These are phyloP conservation scores for Sarocladiaceae sp. DNA, from an alignment of 2,329 filamentous ascomycete species.

Conservation along the genomic window DNA sequence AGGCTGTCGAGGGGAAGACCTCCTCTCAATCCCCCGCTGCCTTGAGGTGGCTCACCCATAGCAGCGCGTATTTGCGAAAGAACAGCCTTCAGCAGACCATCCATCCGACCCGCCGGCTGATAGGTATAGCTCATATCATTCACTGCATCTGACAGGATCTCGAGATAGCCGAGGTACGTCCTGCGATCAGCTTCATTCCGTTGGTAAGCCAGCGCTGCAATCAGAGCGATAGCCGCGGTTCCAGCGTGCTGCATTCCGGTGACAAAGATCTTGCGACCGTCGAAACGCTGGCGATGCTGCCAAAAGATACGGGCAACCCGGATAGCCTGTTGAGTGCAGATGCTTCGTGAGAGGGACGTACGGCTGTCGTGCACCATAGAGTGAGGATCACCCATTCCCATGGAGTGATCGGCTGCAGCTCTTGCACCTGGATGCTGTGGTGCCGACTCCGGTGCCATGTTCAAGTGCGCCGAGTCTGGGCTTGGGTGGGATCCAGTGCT, in stretches of 20 bases:
- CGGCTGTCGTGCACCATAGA: conserved; percentile 33
- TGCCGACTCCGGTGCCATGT: conserved; percentile 11
- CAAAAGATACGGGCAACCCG: conserved; percentile 47
- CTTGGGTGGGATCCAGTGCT: conserved; percentile 26
- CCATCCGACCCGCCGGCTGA: conserved; percentile 48
- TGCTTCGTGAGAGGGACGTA: conserved; percentile 40
- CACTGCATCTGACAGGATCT: conserved; percentile 44
- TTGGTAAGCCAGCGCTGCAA: conserved; percentile 39
- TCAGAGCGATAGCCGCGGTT: conserved; percentile 46
- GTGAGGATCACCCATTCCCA: conserved; percentile 25
- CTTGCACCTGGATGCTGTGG: conserved; percentile 15
- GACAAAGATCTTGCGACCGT: conserved; percentile 43
- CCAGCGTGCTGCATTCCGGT: conserved; percentile 48
- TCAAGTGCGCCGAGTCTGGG: conserved; percentile 18
- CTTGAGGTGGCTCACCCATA: conserved; percentile 17
- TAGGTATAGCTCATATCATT: conserved; percentile 47
- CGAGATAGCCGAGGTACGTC: conserved; percentile 40
- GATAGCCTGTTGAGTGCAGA: conserved; percentile 49
- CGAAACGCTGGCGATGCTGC: conserved; percentile 47
- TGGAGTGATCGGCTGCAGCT: conserved; percentile 15
- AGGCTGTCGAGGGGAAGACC: conserved; percentile 2
- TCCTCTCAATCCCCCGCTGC: conserved; percentile 11
- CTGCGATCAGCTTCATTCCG: conserved; percentile 28
- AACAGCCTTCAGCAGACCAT: conserved; percentile 45
- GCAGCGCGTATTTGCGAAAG: conserved; percentile 38